A percentile compares a stretch with the other conserved stretches of the same genome.
Evolutionary conservation across 108 stramenopile genomes (phyloP).

Genomic region (Cyclotella distinguenda): DNA sequence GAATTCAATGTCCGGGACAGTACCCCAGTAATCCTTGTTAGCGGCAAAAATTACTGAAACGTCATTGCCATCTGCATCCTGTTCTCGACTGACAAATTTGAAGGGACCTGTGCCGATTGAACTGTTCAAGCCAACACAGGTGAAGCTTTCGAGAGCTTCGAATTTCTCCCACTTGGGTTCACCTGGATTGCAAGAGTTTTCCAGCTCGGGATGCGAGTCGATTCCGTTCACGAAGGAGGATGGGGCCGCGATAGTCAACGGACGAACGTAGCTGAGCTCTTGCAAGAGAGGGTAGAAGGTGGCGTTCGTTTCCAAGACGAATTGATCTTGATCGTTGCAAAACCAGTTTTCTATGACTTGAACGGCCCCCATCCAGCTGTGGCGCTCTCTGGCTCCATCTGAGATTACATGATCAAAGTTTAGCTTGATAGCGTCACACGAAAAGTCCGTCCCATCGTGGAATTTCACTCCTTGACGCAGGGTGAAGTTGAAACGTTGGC

Average conservation of each 20-base stretch:
- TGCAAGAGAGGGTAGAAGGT: conserved; percentile 62
- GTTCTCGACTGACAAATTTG: conserved; percentile 29
- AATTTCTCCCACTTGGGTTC: conserved; percentile 37
- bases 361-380: conserved; percentile 56
- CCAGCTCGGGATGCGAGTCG: conserved; percentile 39
- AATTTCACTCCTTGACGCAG: conserved; percentile 62
- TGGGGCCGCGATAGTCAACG: conserved; percentile 57
- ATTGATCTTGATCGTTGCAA: conserved; percentile 41
- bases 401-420: conserved; percentile 76
- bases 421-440: conserved; percentile 63
- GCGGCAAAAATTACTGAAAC: conserved; percentile 46
- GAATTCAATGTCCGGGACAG: conserved; percentile 44
- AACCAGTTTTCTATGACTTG: conserved; percentile 39
- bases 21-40: conserved; percentile 58
- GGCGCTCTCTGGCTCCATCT: conserved; percentile 49
- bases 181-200: conserved; percentile 64
- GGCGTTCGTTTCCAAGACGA: conserved; percentile 49
- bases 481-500: conserved; percentile 51
- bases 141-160: conserved; percentile 44
- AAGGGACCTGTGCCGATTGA: conserved; percentile 68
- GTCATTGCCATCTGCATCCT: conserved; percentile 22
- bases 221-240: conserved; percentile 49
- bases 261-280: conserved; percentile 72
- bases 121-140: conserved; percentile 50
- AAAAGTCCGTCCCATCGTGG: conserved; percentile 62